Evolutionary conservation across 2,329 filamentous ascomycete genomes (phyloP).

Genomic region (Aspergillus sp.): DNA sequence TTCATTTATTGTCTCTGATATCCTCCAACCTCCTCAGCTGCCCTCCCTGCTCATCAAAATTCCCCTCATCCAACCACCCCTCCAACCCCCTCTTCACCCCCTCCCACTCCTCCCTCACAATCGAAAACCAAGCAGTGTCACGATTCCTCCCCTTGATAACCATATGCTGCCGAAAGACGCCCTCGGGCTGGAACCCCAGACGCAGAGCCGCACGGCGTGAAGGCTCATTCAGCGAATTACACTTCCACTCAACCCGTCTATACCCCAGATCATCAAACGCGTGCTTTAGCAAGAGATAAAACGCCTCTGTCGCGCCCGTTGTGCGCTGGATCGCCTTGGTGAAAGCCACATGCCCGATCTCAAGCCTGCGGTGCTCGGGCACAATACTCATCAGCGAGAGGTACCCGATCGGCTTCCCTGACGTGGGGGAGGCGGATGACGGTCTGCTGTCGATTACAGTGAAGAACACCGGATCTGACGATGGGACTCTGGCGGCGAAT

Average conservation of each 20-base stretch:
- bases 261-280: slow-evolving; percentile 57
- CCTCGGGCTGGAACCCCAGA: slow-evolving; percentile 61
- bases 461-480: slow-evolving; percentile 45
- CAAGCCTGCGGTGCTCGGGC: slow-evolving; percentile 51
- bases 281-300: slow-evolving; percentile 56
- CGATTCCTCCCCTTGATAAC: slow-evolving; percentile 57
- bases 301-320: slow-evolving; percentile 56
- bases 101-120: slow-evolving; percentile 61
- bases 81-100: slow-evolving; percentile 54
- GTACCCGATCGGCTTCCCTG: slow-evolving; percentile 44
- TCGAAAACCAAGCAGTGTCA: slow-evolving; percentile 62
- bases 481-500: slow-evolving; percentile 21
- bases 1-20: not conserved
- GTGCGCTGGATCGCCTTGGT: slow-evolving; percentile 54
- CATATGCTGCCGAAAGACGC: slow-evolving; percentile 62
- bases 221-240: slow-evolving; percentile 55
- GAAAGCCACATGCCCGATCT: slow-evolving; percentile 59
- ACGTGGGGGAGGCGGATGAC: slow-evolving; percentile 16
- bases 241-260: slow-evolving; percentile 65
- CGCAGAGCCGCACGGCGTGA: slow-evolving; percentile 57
- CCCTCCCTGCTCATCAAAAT: slow-evolving; percentile 56
- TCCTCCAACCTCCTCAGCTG: slow-evolving; percentile 39
- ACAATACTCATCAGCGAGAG: slow-evolving; percentile 48
- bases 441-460: slow-evolving; percentile 41
- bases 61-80: slow-evolving; percentile 54